A percentile compares a stretch with the other conserved stretches of the same genome.
These are phyloP conservation scores for Dryadomyces quercus-mongolicae DNA, from an alignment of 2,329 filamentous ascomycete species.

Conservation along the genomic window DNA sequence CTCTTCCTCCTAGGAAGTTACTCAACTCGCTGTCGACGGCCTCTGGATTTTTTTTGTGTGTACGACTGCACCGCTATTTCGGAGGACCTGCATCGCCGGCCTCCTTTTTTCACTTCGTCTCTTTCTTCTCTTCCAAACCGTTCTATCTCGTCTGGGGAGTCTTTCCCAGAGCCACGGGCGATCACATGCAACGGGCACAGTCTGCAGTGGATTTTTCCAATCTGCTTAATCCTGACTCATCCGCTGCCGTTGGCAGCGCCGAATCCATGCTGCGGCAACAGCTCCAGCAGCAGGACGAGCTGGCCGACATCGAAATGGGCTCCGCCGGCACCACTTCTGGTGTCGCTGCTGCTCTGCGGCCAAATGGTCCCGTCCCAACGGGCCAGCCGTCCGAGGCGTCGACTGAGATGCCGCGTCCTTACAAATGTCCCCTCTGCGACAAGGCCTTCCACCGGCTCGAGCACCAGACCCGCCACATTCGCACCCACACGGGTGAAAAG, in stretches of 20 bases:
- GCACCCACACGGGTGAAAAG: constrained; percentile 70
- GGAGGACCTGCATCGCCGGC: background rate
- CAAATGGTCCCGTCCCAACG: constrained; percentile 49
- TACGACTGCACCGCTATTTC: background rate
- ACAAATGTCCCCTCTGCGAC: constrained; percentile 97
- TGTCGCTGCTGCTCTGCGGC: constrained; percentile 39
- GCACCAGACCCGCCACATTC: constrained; percentile 83
- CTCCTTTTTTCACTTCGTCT: background rate
- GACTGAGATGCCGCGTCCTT: constrained; percentile 77
- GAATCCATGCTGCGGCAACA: constrained; percentile 16
- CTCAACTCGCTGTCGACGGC: no score
- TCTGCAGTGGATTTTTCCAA: constrained; percentile 65
- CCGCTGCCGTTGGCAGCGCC: constrained; percentile 10
- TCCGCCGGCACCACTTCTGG: constrained; percentile 5
- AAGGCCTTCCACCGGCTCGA: constrained; percentile 97
- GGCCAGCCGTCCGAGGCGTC: constrained; percentile 45
- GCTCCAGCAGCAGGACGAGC: constrained; percentile 21
- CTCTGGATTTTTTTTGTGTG: background rate
- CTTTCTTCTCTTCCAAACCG: background rate
- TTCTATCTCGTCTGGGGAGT: constrained; percentile 2
- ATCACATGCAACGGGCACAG: constrained; percentile 65
- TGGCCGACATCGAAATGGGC: constrained; percentile 30
- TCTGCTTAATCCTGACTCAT: constrained; percentile 51
- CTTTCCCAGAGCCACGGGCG: constrained; percentile 17
- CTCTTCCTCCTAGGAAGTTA: no score